Evolutionary conservation across 768 basidiomycete species (phyloP).

Genomic region (Polyporus arcularius): DNA sequence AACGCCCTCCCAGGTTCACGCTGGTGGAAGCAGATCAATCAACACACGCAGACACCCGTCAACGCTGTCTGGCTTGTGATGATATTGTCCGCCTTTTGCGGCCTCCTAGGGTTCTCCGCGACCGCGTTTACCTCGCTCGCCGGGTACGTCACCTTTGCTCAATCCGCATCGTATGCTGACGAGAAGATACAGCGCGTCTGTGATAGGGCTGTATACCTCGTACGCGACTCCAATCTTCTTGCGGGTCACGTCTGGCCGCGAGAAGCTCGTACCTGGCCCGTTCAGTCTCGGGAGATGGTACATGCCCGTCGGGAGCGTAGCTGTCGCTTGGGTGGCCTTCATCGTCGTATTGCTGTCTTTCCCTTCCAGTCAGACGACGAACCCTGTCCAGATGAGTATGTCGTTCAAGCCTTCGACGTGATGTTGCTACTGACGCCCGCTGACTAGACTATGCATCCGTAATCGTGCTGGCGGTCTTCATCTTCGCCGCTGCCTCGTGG

Average conservation of each 20-base stretch:
- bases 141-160: slow-evolving; percentile 44
- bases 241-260: slow-evolving; percentile 67
- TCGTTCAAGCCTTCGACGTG: slow-evolving; percentile 5
- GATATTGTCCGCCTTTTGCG: slow-evolving; percentile 52
- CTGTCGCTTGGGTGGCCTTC: slow-evolving; percentile 68
- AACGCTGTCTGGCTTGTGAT: slow-evolving; percentile 80
- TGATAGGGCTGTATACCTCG: slow-evolving; percentile 70
- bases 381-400: slow-evolving; percentile 57
- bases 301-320: slow-evolving; percentile 57
- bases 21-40: slow-evolving; percentile 67
- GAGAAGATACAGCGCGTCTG: slow-evolving; percentile 52
- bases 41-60: slow-evolving; percentile 64
- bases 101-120: slow-evolving; percentile 64
- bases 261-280: slow-evolving; percentile 57
- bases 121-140: slow-evolving; percentile 68
- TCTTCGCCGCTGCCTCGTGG: slow-evolving; percentile 68
- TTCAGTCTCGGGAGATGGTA: slow-evolving; percentile 65
- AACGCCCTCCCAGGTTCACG: slow-evolving; percentile 73
- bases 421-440: not conserved
- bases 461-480: slow-evolving; percentile 62
- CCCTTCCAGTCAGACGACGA: slow-evolving; percentile 43
- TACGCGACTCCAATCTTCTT: slow-evolving; percentile 71
- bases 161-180: not conserved
- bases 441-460: slow-evolving; percentile 66
- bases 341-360: slow-evolving; percentile 62